phyloP scores from a whole-genome alignment of 2,329 filamentous ascomycete species.

The Botrytis squamosa region DNA sequence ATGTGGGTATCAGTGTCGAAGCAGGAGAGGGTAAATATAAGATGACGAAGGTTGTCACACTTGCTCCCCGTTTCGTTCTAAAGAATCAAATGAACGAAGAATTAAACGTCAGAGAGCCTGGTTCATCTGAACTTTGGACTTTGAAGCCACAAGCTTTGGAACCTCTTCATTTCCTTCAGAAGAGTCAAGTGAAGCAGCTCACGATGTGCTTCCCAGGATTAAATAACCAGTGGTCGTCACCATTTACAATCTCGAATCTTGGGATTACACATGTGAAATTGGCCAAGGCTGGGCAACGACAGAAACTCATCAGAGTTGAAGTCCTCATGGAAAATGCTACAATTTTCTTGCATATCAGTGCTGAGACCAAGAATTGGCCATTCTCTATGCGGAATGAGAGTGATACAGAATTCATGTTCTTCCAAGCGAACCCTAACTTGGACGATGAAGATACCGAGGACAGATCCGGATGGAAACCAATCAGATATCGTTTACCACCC shows the following conservation, averaged over 20 bases:
- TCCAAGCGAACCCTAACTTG: slow-evolving; percentile 87
- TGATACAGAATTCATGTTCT: slow-evolving; percentile 94
- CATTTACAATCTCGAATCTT: slow-evolving; percentile 95
- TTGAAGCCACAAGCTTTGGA: slow-evolving; percentile 76
- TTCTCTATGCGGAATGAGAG: slow-evolving; percentile 99
- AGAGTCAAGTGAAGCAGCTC: slow-evolving; percentile 79
- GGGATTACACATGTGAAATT: slow-evolving; percentile 93
- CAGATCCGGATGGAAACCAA: slow-evolving; percentile 83
- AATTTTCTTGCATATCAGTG: slow-evolving; percentile 85
- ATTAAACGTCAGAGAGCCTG: slow-evolving; percentile 85
- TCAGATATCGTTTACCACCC: slow-evolving; percentile 86
- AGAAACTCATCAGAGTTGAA: slow-evolving; percentile 83
- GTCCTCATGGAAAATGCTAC: slow-evolving; percentile 90
- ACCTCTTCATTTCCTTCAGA: slow-evolving; percentile 86
- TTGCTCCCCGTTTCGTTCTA: slow-evolving; percentile 88
- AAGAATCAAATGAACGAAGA: slow-evolving; percentile 91
- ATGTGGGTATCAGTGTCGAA: slow-evolving; percentile 83
- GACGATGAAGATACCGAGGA: slow-evolving; percentile 87
- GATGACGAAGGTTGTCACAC: slow-evolving; percentile 89
- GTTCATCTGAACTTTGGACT: slow-evolving; percentile 80
- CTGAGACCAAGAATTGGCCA: slow-evolving; percentile 94
- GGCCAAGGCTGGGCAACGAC: slow-evolving; percentile 83
- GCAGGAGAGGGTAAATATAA: slow-evolving; percentile 98
- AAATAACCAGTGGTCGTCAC: slow-evolving; percentile 96
- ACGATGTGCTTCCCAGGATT: slow-evolving; percentile 91